Evolutionary conservation across 495 filamentous ascomycete genomes (phyloP).

Genomic region (Hypoxylon perforatum): DNA sequence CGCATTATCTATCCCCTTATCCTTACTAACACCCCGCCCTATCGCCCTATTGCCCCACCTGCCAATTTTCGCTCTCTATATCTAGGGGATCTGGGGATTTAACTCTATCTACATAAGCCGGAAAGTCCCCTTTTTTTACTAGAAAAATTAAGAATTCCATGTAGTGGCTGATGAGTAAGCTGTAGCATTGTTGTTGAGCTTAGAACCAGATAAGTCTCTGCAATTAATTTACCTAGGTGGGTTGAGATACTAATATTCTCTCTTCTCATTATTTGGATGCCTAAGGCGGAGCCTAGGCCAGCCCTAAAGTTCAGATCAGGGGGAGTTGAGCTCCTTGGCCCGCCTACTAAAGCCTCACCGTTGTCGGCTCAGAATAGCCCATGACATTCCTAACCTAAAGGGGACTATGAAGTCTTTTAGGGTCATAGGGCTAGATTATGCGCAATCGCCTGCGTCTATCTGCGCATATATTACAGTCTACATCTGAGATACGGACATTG

Average conservation of each 20-base stretch:
- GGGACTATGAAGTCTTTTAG: constrained; percentile 10
- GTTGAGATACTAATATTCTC: too few species aligned
- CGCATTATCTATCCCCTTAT: constrained; percentile 8
- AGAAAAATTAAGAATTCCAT: too few species aligned
- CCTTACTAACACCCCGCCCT: constrained; percentile 34
- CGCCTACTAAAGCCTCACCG: background rate
- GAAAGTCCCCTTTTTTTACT: too few species aligned
- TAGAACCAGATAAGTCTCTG: too few species aligned
- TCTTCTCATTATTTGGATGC: too few species aligned
- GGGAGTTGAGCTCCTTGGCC: background rate
- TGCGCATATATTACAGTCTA: background rate
- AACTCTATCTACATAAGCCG: too few species aligned
- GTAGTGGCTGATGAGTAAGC: too few species aligned
- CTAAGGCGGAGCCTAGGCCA: too few species aligned
- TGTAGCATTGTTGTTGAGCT: too few species aligned
- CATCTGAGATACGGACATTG: background rate
- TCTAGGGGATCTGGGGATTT: too few species aligned
- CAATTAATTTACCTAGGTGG: too few species aligned
- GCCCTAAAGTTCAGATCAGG: constrained; percentile 2
- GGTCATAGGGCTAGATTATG: constrained; percentile 9
- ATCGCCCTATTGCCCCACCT: constrained; percentile 20
- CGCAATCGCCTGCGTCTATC: background rate
- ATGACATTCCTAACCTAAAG: constrained; percentile 10
- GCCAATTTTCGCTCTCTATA: background rate
- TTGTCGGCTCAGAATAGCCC: constrained; percentile 13